Base-by-base conservation (phyloP, 1,284 basidiomycete genomes). In the Coniferiporia sulphurascens region DNA sequence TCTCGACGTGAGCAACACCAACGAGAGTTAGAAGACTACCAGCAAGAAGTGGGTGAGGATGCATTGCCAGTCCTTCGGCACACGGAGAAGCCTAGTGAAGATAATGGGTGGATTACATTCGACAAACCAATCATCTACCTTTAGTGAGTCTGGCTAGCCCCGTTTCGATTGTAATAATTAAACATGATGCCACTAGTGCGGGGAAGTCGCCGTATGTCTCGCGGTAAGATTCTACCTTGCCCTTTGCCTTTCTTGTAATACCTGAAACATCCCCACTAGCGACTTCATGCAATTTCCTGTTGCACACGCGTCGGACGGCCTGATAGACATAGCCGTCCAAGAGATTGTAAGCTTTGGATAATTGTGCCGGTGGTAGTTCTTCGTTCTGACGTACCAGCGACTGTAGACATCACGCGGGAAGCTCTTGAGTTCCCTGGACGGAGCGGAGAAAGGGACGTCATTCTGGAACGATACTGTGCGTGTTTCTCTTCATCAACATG, bases 201-300 rank as follows among this genome's bases (percentile, higher is more conserved):
- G 79, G 79, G 0, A 72, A 73, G 62, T 70, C 78, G 65, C 78
- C 79, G 0, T 80, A 73, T 66, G 73, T 79, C 0, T 69, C 73
- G 6, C 62, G 64, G 67, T 67, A 48, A 34, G 64, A 19, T 35
- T 15, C 15, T 38, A 21, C 38, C 43, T 48, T 45, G 44, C 32
- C 1, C 21, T 27, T 27, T 27, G 27, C 27, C 27, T 27, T 27
- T 27, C 27, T 27, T 27, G 27, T 27, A 27, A 27, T 27, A 5
- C 5, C 27, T 27, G 27, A 27, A 27, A 27, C 27, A 27, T 3
- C 2, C 27, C 27, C 27, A 12, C 32, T 55, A 84, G 87, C 53
- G 89, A 93, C 69, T 75, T 92, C 45, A 90, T 94, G 86, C 87
- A 93, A 56, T 95, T 94, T 72, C 93, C 93, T 0, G 85, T 91